These are phyloP conservation scores for Xanthoconium stramineum DNA, from an alignment of 768 basidiomycete species.

Conservation along the genomic window DNA sequence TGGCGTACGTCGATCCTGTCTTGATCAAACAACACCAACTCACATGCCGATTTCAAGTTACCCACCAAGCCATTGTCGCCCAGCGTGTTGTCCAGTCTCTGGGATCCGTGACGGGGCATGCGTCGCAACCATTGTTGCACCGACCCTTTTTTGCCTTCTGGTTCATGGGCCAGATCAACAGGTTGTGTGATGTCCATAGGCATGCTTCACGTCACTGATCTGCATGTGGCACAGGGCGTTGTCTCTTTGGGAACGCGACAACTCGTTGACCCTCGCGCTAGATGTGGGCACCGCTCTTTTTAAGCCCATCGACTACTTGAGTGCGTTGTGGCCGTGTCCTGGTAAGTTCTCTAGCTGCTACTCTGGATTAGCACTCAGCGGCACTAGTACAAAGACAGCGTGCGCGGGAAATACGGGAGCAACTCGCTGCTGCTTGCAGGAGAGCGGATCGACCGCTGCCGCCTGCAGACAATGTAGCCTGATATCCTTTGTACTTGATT, in stretches of 20 bases:
- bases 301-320: constrained; percentile 58
- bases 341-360: constrained; percentile 36
- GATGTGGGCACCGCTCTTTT: constrained; percentile 62
- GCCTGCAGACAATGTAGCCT: constrained; percentile 9
- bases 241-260: constrained; percentile 59
- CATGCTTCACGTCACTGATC: constrained; percentile 11
- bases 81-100: constrained; percentile 59
- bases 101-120: constrained; percentile 54
- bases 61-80: constrained; percentile 57
- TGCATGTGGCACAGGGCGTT: constrained; percentile 40
- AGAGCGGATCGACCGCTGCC: constrained; percentile 46
- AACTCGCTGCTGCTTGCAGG: constrained; percentile 45
- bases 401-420: constrained; percentile 45
- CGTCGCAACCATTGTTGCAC: constrained; percentile 44
- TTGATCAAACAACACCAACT: constrained; percentile 8
- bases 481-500: background rate
- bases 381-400: constrained; percentile 49
- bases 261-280: constrained; percentile 54
- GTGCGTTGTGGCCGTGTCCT: constrained; percentile 60
- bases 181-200: constrained; percentile 33
- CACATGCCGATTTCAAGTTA: constrained; percentile 39
- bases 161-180: constrained; percentile 70
- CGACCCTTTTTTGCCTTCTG: constrained; percentile 71
- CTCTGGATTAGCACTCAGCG: constrained; percentile 4
- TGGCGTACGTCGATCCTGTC: constrained; percentile 51